phyloP scores from a whole-genome alignment of 208 protist genomes.

The Leishmania mexicana region DNA sequence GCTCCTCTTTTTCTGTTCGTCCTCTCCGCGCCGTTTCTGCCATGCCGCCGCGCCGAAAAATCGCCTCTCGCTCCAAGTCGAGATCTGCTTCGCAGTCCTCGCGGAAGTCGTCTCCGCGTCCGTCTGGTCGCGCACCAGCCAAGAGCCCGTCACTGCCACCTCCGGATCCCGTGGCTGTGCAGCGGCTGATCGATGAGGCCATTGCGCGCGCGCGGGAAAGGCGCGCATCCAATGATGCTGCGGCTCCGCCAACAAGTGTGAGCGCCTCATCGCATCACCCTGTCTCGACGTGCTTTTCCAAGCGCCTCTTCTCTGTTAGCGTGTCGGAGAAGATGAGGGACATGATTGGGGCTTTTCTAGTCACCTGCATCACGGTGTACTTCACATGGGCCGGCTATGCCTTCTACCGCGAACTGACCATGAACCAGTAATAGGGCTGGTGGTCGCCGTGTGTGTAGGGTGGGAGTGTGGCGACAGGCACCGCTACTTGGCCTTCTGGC shows the following conservation, averaged over 20 bases:
- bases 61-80: slow-evolving; percentile 30
- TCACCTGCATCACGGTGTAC: slow-evolving; percentile 73
- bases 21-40: not conserved
- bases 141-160: slow-evolving; percentile 34
- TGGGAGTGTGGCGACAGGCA: not conserved
- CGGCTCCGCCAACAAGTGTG: not conserved
- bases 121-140: slow-evolving; percentile 10
- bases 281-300: not conserved
- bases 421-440: not conserved
- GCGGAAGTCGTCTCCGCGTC: slow-evolving; percentile 20
- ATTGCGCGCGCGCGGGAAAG: slow-evolving; percentile 47
- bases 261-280: not conserved
- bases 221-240: slow-evolving; percentile 11
- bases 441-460: not conserved
- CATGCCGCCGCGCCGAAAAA: slow-evolving; percentile 35
- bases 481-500: not conserved
- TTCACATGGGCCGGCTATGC: slow-evolving; percentile 72
- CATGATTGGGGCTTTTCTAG: slow-evolving; percentile 63
- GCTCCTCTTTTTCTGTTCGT: not conserved
- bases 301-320: not conserved
- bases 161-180: slow-evolving; percentile 62
- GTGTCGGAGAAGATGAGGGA: slow-evolving; percentile 25
- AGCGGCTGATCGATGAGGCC: slow-evolving; percentile 77
- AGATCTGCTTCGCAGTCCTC: slow-evolving; percentile 26
- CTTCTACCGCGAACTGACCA: slow-evolving; percentile 58